Percentiles rank a stretch among this genome's conserved stretches.
Evolutionary conservation across 805 yeast genomes (phyloP).

Genomic region (Candida jianshihensis): DNA sequence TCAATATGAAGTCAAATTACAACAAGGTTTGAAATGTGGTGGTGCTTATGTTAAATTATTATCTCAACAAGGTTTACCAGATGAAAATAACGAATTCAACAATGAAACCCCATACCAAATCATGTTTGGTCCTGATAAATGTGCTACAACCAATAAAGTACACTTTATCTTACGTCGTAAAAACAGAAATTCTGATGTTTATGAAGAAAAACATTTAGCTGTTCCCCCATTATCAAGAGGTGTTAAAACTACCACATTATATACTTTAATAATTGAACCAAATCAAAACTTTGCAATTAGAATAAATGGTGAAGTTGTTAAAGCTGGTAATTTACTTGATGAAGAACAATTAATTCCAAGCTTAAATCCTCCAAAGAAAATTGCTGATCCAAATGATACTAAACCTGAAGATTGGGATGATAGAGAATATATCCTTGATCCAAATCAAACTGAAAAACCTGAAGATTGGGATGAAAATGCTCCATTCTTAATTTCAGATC

Average conservation of each 20-base stretch:
- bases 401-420: slow-evolving; percentile 88
- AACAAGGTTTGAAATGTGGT: slow-evolving; percentile 74
- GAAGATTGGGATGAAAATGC: slow-evolving; percentile 78
- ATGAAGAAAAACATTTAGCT: slow-evolving; percentile 62
- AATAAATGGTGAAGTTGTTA: slow-evolving; percentile 68
- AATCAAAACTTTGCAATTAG: slow-evolving; percentile 72
- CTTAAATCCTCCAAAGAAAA: slow-evolving; percentile 57
- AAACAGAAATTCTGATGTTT: slow-evolving; percentile 45
- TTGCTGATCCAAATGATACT: slow-evolving; percentile 47
- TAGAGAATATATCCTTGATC: slow-evolving; percentile 58
- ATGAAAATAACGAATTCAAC: slow-evolving; percentile 41
- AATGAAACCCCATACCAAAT: slow-evolving; percentile 70
- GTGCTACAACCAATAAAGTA: slow-evolving; percentile 75
- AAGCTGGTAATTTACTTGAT: slow-evolving; percentile 61
- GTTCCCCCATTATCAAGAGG: slow-evolving; percentile 52
- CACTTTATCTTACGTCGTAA: slow-evolving; percentile 65
- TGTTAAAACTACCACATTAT: slow-evolving; percentile 54
- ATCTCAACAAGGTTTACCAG: slow-evolving; percentile 32
- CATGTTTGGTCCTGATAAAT: slow-evolving; percentile 93
- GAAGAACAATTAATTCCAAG: slow-evolving; percentile 54
- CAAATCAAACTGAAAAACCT: slow-evolving; percentile 57
- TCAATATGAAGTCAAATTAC: slow-evolving; percentile 85
- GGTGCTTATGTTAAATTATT: slow-evolving; percentile 85
- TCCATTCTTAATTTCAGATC: slow-evolving; percentile 60
- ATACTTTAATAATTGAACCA: slow-evolving; percentile 67